A percentile compares a stretch with the other conserved stretches of the same genome.
These are phyloP conservation scores for Sugiyamaella castrensis DNA, from an alignment of 1,139 yeast genomes.

Conservation along the genomic window DNA sequence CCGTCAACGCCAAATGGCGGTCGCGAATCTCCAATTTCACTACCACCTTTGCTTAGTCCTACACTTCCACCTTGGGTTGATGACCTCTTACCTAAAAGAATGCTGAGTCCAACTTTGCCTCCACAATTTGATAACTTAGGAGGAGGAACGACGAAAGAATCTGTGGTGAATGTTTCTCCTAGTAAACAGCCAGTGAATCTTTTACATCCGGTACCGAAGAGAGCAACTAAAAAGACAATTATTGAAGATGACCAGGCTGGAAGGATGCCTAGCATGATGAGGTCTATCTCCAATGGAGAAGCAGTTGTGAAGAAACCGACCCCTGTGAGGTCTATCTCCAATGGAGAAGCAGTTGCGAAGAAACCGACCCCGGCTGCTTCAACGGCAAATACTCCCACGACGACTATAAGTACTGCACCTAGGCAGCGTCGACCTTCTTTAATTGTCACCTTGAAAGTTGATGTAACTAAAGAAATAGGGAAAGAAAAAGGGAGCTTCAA, in stretches of 20 bases:
- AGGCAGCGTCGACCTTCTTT: constrained; percentile 16
- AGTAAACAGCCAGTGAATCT: constrained; percentile 5
- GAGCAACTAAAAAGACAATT: constrained; percentile 3
- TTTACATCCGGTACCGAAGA: constrained; percentile 19
- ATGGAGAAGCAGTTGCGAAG: constrained; percentile 1
- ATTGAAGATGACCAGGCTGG: background rate
- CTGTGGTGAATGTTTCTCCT: background rate
- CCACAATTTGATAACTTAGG: constrained; percentile 26
- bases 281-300: background rate
- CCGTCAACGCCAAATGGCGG: constrained; percentile 2
- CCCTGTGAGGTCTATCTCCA: too few species aligned
- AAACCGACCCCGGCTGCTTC: background rate
- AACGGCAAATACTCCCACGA: constrained; percentile 10
- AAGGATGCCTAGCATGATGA: background rate
- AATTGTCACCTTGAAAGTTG: constrained; percentile 21
- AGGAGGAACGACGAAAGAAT: constrained; percentile 1
- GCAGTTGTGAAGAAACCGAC: constrained; percentile 3
- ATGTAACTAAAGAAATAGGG: background rate
- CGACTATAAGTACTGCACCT: background rate
- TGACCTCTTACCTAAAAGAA: constrained; percentile 28
- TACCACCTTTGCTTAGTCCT: constrained; percentile 40
- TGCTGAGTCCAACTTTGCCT: constrained; percentile 38
- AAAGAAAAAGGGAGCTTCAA: background rate
- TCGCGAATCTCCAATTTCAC: constrained; percentile 16
- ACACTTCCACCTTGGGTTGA: constrained; percentile 36